Evolutionary conservation across 2,329 filamentous ascomycete genomes (phyloP), one percentile per base, ranked within the genome.

Genomic region (Hypomyces rosellus): DNA sequence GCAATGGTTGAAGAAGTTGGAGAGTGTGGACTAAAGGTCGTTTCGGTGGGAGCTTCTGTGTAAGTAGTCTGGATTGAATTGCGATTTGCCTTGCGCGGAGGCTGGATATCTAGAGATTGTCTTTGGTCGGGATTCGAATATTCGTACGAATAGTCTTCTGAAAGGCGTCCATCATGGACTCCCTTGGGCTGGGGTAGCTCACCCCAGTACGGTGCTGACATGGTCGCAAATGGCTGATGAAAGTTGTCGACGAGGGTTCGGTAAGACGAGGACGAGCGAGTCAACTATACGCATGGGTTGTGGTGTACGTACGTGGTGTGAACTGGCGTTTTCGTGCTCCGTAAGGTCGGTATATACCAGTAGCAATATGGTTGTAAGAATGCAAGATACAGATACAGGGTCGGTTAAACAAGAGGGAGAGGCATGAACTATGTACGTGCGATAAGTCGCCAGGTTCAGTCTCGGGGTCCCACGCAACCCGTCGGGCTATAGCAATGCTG

Each of bases 201-300:
- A 63, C 78, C 78, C 79, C 79, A 82, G 69, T 82, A 82, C 37
- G 76, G 74, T 52, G 74, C 59, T 48, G 74, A 67, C 73, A 77
- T 77, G 64, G 63, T 61, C 30, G 34, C 36, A 47, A 30, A 18
- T 36, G 25, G 25, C 36, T n/a, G 36, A 38, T 18, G 40, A 42
- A 18, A n/a, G 20, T 25, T 42, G 40, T 8, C 13, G 16, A 30
- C 25, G 25, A 30, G 16, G 20, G 40, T 18, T 20, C 15, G 20
- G 40, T 18, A 42, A 42, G 40, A 25, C 15, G 40, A 42, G 40
- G 40, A 22, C 15, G 9, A 25, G 40, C 40, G 13, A 42, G 40
- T 16, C 40, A 42, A 42, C 16, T 42, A 42, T 14, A n/a, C 13
- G 13, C 16, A 18, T 25, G 20, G 20, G 9, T 6, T 42, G 40